These are phyloP conservation scores for Arabidopsis hybrid DNA, from an alignment of 441 rosid species.

Conservation along the genomic window DNA sequence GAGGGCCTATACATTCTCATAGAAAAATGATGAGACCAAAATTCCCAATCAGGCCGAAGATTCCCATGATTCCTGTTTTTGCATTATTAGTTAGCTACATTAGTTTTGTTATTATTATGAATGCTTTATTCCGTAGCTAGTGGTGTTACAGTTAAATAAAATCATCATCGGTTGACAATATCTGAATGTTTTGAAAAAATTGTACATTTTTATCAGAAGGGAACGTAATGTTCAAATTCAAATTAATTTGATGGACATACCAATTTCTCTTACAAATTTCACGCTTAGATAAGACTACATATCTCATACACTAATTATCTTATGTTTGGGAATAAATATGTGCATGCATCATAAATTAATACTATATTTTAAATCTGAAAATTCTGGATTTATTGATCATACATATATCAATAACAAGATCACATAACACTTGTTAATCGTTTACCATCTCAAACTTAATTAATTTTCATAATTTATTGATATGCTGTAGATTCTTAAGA, in stretches of 20 bases:
- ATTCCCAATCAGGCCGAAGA: conserved; percentile 22
- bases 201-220: not conserved
- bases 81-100: not conserved
- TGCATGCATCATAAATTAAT: not conserved
- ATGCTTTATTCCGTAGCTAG: conserved; percentile 8
- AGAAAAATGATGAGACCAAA: conserved; percentile 4
- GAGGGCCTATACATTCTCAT: conserved; percentile 12
- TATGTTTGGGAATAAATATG: not conserved
- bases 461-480: not conserved
- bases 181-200: not conserved
- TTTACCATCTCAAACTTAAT: not conserved
- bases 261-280: not conserved
- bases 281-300: not conserved
- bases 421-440: not conserved
- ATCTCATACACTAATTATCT: not conserved
- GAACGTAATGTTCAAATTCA: conserved; percentile 5
- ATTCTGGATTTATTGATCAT: not conserved
- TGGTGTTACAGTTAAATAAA: conserved; percentile 13
- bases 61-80: conserved; percentile 8
- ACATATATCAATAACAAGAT: not conserved
- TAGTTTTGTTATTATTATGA: not conserved
- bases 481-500: not conserved
- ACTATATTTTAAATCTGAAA: not conserved
- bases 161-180: conserved; percentile 11
- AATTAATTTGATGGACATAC: conserved; percentile 1